Percentiles rank a stretch among this genome's conserved stretches.
phyloP scores from a whole-genome alignment of 1,284 basidiomycete species.

The Rhodotorula sp. region DNA sequence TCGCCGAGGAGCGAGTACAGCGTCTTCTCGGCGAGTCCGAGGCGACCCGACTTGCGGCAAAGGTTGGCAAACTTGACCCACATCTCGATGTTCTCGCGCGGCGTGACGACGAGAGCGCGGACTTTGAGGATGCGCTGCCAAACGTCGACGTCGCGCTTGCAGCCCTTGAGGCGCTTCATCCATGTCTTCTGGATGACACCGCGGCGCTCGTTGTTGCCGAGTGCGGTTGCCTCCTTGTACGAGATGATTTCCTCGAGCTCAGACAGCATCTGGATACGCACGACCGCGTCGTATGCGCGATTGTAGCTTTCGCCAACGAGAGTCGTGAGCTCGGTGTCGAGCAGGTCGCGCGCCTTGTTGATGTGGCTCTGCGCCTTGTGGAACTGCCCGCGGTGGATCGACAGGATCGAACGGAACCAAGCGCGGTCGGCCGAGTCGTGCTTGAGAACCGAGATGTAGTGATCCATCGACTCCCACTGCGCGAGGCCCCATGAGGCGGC shows the following conservation, averaged over 20 bases:
- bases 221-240: slow-evolving; percentile 76
- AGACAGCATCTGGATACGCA: slow-evolving; percentile 97
- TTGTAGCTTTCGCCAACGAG: slow-evolving; percentile 96
- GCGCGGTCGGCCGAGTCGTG: slow-evolving; percentile 89
- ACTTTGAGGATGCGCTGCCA: slow-evolving; percentile 99
- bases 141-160: slow-evolving; percentile 97
- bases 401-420: slow-evolving; percentile 94
- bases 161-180: slow-evolving; percentile 93
- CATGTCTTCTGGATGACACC: slow-evolving; percentile 81
- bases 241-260: slow-evolving; percentile 97
- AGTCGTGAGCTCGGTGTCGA: slow-evolving; percentile 89
- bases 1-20: slow-evolving; percentile 84
- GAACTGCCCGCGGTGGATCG: slow-evolving; percentile 95
- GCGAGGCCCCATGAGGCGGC: slow-evolving; percentile 96
- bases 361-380: slow-evolving; percentile 87
- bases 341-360: slow-evolving; percentile 86
- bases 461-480: slow-evolving; percentile 98
- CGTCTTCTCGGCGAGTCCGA: slow-evolving; percentile 93
- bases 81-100: slow-evolving; percentile 92
- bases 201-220: slow-evolving; percentile 89
- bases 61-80: slow-evolving; percentile 95
- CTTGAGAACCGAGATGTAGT: slow-evolving; percentile 93
- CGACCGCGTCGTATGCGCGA: slow-evolving; percentile 92
- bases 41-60: slow-evolving; percentile 79
- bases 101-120: slow-evolving; percentile 87